Conservation (phyloP, 176 grass and related monocot species). For the Triticum urartu region DNA sequence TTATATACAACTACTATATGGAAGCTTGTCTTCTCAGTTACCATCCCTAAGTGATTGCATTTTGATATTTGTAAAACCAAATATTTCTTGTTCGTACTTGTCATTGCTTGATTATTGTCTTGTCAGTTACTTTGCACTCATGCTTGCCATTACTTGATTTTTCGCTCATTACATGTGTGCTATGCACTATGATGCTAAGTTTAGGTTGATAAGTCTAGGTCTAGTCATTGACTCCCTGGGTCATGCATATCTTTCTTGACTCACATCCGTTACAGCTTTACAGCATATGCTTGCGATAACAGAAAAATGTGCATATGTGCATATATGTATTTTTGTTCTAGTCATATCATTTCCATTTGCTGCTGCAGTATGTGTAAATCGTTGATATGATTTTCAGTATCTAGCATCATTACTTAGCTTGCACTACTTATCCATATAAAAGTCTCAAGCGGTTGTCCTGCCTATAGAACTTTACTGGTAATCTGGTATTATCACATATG, state of each 20-base stretch:
- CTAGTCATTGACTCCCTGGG: neutral
- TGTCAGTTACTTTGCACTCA: neutral
- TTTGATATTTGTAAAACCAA: neutral
- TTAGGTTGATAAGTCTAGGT: neutral
- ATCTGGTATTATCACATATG: neutral
- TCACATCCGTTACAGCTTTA: neutral
- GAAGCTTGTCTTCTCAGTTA: neutral
- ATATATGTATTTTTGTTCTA: neutral
- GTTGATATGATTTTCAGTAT: neutral
- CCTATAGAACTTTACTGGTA: neutral
- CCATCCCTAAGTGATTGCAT: neutral
- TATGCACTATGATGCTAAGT: neutral
- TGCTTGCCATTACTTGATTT: neutral
- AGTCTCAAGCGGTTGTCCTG: neutral
- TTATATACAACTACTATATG: neutral
- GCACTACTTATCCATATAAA: neutral
- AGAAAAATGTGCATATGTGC: neutral
- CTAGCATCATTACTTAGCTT: slow-evolving; percentile 3
- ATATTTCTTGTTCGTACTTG: too few species aligned
- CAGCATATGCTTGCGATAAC: neutral
- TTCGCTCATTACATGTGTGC: neutral
- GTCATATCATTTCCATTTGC: neutral
- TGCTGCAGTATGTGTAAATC: neutral
- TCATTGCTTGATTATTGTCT: neutral
- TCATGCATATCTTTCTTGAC: neutral